Evolutionary conservation across 192 early-diverging fungal species (phyloP).

Genomic region (Phycomyces nitens): DNA sequence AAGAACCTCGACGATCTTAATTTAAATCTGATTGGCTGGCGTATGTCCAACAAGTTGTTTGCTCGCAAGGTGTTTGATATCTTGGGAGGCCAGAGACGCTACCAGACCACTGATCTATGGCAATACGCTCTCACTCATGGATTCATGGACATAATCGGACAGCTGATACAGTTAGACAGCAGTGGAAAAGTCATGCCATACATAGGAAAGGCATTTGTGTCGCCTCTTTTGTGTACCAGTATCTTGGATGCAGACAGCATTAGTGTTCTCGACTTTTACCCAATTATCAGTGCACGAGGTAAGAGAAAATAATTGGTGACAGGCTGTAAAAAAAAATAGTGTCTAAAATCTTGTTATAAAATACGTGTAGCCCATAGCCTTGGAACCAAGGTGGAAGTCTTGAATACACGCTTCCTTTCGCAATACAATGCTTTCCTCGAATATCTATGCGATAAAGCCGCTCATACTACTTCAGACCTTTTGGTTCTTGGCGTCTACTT

Average conservation of each 20-base stretch:
- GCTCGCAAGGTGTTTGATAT: constrained; percentile 30
- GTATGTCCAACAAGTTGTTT: constrained; percentile 22
- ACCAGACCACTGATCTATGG: constrained; percentile 35
- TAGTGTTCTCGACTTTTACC: constrained; percentile 38
- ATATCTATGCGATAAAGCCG: constrained; percentile 28
- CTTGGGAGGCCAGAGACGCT: constrained; percentile 18
- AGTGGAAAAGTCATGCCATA: not conserved
- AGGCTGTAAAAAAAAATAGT: not conserved
- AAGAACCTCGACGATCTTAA: constrained; percentile 18
- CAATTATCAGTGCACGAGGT: constrained; percentile 49
- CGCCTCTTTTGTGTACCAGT: not conserved
- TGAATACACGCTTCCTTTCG: constrained; percentile 36
- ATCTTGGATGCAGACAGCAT: not conserved
- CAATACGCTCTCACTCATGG: constrained; percentile 35
- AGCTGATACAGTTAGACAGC: constrained; percentile 25
- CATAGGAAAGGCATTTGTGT: constrained; percentile 5
- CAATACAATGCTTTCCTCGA: constrained; percentile 39
- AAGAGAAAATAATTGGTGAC: not conserved
- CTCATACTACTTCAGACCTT: constrained; percentile 27
- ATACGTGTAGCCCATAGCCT: constrained; percentile 30
- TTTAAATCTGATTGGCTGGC: constrained; percentile 11
- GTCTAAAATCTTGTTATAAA: constrained; percentile 1
- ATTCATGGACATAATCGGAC: constrained; percentile 30
- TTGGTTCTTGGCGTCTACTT: constrained; percentile 40
- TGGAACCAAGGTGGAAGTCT: constrained; percentile 24